Base-by-base conservation (phyloP, 2,329 filamentous ascomycete genomes). In the Penicillium vulpinum region DNA sequence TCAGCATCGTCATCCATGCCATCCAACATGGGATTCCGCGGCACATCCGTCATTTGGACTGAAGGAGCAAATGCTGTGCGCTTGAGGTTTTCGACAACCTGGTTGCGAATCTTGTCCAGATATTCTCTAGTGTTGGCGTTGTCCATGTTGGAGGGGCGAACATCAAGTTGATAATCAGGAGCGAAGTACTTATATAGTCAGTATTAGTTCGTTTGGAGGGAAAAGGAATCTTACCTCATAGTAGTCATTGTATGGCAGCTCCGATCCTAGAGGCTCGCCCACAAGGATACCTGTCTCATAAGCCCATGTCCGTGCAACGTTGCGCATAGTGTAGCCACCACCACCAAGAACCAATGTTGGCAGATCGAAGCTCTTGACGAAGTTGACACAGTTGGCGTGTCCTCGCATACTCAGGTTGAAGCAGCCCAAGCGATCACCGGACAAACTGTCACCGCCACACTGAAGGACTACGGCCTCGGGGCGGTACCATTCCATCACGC, bases 231-330 rank as follows among this genome's bases (percentile, higher is more conserved):
- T 67, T 70, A 83, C 82, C 72, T 88, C 86, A 70, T 97, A 97
- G 75, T 97, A 97, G 78, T 97, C 93, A 62, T 96, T 97, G 75
- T 92, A 97, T 0, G 93, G 93, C 39, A 97, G 81, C n/a, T 90
- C 87, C 5, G 88, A 83, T 11, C 86, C 83, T 83, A 97, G 90
- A 29, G 90, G 83, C 58, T 92, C 86, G 28, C 90, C 90, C 21
- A 97, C 90, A 9, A 97, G 83, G 57, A 92, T 84, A 63, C 93
- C 93, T 64, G 77, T 89, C 85, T 97, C 78, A 66, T 80, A 84
- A 22, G 80, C 80, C 85, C 84, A 87, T 1, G 85, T 88, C 47
- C 85, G 80, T 43, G 81, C 78, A 49, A 83, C 81, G 58, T 83
- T 89, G 51, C 86, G 80, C 85, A 88, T 88, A 0, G 86, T 89